Percentiles rank a stretch among this genome's conserved stretches.
Conservation (phyloP, 768 basidiomycete species). For the Galerina sulciceps region DNA sequence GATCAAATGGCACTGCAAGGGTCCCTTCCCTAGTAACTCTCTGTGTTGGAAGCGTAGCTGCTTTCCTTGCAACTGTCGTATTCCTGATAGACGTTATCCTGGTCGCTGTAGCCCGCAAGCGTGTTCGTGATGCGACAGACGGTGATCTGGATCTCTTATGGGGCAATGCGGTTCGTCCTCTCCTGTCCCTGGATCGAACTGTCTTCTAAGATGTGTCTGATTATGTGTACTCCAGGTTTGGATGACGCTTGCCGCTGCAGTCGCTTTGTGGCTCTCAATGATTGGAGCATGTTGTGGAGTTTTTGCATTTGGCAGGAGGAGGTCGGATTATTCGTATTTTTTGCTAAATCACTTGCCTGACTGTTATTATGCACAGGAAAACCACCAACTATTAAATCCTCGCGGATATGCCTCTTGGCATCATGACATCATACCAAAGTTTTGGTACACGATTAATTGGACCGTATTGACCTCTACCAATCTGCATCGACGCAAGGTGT, state of each 20-base stretch:
- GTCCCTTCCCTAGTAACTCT: constrained; percentile 43
- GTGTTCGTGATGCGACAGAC: constrained; percentile 44
- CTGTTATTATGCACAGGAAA: constrained; percentile 13
- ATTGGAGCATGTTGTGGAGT: constrained; percentile 39
- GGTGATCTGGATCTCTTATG: constrained; percentile 44
- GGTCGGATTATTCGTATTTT: constrained; percentile 16
- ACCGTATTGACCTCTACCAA: no score
- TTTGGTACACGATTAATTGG: no score
- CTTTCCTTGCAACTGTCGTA: constrained; percentile 49
- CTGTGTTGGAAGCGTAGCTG: constrained; percentile 39
- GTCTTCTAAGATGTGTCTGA: constrained; percentile 1
- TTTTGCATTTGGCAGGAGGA: constrained; percentile 27
- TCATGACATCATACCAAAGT: constrained; percentile 13
- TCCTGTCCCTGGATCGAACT: background rate
- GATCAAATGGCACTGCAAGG: constrained; percentile 38
- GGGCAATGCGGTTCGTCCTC: constrained; percentile 51
- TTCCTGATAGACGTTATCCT: constrained; percentile 59
- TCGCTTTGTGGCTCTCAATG: constrained; percentile 52
- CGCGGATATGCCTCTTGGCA: constrained; percentile 8
- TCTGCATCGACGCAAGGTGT: no score
- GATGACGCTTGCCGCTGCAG: constrained; percentile 55
- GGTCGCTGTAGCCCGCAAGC: constrained; percentile 47
- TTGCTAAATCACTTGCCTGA: constrained; percentile 4
- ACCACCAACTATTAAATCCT: constrained; percentile 18
- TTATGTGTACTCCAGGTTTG: constrained; percentile 42